Conservation (phyloP, 2,329 filamentous ascomycete species). For the Chrysoporthe puriensis region DNA sequence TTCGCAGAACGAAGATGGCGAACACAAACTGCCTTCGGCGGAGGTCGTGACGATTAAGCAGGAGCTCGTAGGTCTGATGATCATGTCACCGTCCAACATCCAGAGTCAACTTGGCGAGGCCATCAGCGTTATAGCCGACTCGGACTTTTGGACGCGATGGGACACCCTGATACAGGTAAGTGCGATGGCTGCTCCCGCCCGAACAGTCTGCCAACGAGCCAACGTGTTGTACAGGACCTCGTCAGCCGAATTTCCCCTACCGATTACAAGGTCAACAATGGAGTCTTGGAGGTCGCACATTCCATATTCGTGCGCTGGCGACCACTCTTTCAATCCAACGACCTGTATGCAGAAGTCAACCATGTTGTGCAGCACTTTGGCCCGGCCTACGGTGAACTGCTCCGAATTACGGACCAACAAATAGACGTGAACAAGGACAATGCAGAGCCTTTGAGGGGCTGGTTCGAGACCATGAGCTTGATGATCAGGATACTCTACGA, state of each 20-base stretch:
- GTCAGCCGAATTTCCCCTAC: constrained; percentile 82
- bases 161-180: constrained; percentile 86
- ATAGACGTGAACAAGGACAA: constrained; percentile 78
- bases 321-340: constrained; percentile 90
- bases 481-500: constrained; percentile 94
- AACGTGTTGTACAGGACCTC: constrained; percentile 64
- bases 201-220: neutral
- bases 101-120: constrained; percentile 95
- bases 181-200: constrained; percentile 7
- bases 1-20: constrained; percentile 80
- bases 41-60: constrained; percentile 92
- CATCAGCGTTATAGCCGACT: constrained; percentile 96
- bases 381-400: constrained; percentile 77
- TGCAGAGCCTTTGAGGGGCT: constrained; percentile 72
- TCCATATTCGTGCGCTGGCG: constrained; percentile 98
- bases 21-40: constrained; percentile 81
- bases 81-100: constrained; percentile 81
- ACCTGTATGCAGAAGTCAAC: constrained; percentile 92
- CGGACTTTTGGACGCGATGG: constrained; percentile 96
- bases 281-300: constrained; percentile 94
- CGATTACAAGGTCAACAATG: constrained; percentile 85
- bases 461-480: constrained; percentile 84
- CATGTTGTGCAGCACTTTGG: constrained; percentile 90
- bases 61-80: constrained; percentile 96
- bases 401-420: constrained; percentile 71